These are phyloP conservation scores for Pyrenophora teres DNA, from an alignment of 2,329 filamentous ascomycete species.

Conservation along the genomic window DNA sequence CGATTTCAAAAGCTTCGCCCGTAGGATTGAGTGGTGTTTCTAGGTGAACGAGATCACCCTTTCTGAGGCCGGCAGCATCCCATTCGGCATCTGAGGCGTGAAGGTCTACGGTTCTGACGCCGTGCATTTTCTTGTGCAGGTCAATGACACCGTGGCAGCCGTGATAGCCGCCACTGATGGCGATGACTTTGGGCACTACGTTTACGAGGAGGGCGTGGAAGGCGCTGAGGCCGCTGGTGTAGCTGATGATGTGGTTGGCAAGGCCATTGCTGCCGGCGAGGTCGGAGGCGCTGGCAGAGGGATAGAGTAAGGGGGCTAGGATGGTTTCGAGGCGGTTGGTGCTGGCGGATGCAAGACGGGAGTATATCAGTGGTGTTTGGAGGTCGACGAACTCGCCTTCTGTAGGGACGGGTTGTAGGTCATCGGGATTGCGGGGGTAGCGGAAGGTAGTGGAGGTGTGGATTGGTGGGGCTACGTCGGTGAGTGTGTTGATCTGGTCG, in stretches of 20 bases:
- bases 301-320: constrained; percentile 73
- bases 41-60: constrained; percentile 85
- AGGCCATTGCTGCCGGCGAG: constrained; percentile 18
- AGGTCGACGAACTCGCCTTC: constrained; percentile 49
- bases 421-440: constrained; percentile 72
- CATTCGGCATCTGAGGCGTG: constrained; percentile 59
- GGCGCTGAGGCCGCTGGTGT: constrained; percentile 82
- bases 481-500: constrained; percentile 72
- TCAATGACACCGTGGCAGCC: constrained; percentile 86
- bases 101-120: constrained; percentile 73
- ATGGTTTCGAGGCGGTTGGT: constrained; percentile 84
- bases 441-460: constrained; percentile 92
- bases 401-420: constrained; percentile 58
- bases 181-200: constrained; percentile 79
- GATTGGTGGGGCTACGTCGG: constrained; percentile 84
- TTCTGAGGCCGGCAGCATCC: constrained; percentile 66
- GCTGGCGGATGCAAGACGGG: constrained; percentile 76
- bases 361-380: constrained; percentile 66
- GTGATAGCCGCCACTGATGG: constrained; percentile 87
- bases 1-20: constrained; percentile 77
- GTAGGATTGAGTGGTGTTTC: constrained; percentile 94
- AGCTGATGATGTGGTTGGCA: constrained; percentile 67
- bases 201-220: constrained; percentile 87
- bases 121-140: constrained; percentile 75
- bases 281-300: constrained; percentile 34